Conservation (phyloP, 192 early-diverging fungal species). For the Coemansia aciculifera region DNA sequence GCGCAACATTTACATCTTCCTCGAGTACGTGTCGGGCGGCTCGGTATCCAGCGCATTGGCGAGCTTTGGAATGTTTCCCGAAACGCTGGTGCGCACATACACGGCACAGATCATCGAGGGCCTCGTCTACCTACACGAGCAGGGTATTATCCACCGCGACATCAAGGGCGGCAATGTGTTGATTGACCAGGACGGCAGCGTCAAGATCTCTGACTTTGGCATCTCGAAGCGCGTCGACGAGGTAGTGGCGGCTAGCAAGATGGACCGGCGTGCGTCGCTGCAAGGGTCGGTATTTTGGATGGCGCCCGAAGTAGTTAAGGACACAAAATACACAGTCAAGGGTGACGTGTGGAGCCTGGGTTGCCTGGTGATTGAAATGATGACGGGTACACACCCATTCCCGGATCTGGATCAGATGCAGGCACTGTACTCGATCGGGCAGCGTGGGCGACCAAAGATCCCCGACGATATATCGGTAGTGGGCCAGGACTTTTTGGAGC, state of each 20-base stretch:
- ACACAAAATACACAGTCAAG: constrained; percentile 88
- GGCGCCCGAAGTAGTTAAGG: constrained; percentile 98
- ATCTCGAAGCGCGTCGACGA: constrained; percentile 95
- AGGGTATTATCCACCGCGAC: constrained; percentile 95
- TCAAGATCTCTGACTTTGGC: constrained; percentile 99
- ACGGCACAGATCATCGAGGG: constrained; percentile 91
- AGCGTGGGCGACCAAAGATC: constrained; percentile 44
- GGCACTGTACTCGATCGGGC: constrained; percentile 72
- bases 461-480: constrained; percentile 42
- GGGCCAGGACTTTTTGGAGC: constrained; percentile 52
- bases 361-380: constrained; percentile 98
- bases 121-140: constrained; percentile 90
- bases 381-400: constrained; percentile 93
- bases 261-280: constrained; percentile 69
- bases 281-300: constrained; percentile 99
- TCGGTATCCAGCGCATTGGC: constrained; percentile 85
- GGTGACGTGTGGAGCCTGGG: constrained; percentile 95
- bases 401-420: constrained; percentile 78
- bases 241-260: constrained; percentile 51
- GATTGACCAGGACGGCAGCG: constrained; percentile 88
- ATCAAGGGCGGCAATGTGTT: constrained; percentile 96
- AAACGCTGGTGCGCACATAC: constrained; percentile 77
- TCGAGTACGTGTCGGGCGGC: constrained; percentile 98
- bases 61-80: constrained; percentile 86
- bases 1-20: constrained; percentile 81